Evolutionary conservation across 2,329 filamentous ascomycete species (phyloP).

Genomic region (Nothophaeocryptopus gaeumannii): DNA sequence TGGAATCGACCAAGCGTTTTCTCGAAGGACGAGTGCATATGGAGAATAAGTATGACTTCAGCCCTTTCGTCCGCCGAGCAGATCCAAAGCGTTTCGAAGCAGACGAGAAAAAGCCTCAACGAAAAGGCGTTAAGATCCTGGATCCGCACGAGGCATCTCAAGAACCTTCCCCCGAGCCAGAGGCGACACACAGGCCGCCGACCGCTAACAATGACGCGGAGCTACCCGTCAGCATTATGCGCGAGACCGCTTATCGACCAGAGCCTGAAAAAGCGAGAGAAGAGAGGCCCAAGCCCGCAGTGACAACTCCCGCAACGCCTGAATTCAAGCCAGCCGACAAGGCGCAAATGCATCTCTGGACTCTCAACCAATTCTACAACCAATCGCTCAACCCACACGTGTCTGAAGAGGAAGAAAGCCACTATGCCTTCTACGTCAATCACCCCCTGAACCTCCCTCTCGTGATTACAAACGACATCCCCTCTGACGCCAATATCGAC

Average conservation of each 20-base stretch:
- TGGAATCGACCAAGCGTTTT: slow-evolving; percentile 77
- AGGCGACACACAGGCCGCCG: slow-evolving; percentile 11
- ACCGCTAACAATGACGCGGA: slow-evolving; percentile 12
- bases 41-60: slow-evolving; percentile 75
- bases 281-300: slow-evolving; percentile 34
- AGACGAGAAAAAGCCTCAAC: slow-evolving; percentile 60
- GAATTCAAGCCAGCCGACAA: slow-evolving; percentile 64
- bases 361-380: slow-evolving; percentile 78
- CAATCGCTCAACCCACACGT: slow-evolving; percentile 85
- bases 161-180: slow-evolving; percentile 4
- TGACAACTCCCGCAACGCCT: slow-evolving; percentile 7
- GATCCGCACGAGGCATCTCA: slow-evolving; percentile 48
- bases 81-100: slow-evolving; percentile 46
- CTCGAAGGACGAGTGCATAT: slow-evolving; percentile 68
- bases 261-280: slow-evolving; percentile 8
- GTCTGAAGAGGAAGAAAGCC: slow-evolving; percentile 69
- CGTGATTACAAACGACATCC: slow-evolving; percentile 64
- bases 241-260: slow-evolving; percentile 2
- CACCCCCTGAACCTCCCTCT: slow-evolving; percentile 88
- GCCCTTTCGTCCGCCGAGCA: slow-evolving; percentile 75
- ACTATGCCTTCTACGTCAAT: slow-evolving; percentile 83
- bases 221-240: slow-evolving; percentile 8
- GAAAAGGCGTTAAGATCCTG: slow-evolving; percentile 69
- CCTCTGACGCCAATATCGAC: slow-evolving; percentile 58
- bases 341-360: slow-evolving; percentile 80